Conservation (phyloP, 805 yeast species). For the Candida peoriensis region DNA sequence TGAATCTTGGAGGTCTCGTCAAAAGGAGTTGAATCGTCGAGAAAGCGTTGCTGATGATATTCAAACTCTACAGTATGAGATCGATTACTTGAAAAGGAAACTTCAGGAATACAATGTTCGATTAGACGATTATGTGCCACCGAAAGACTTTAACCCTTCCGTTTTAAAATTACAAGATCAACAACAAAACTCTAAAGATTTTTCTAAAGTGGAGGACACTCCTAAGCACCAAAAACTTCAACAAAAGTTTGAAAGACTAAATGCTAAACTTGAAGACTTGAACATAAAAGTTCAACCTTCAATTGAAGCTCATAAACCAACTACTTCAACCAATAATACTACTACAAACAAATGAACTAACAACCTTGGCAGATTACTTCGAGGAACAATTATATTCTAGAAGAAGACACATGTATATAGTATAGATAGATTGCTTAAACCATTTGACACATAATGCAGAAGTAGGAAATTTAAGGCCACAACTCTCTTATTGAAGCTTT, state of each 20-base stretch:
- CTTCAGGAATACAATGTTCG: conserved; percentile 36
- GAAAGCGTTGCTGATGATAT: conserved; percentile 73
- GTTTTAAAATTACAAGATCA: conserved; percentile 39
- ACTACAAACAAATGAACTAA: too few relatives aligned
- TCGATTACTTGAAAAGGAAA: conserved; percentile 49
- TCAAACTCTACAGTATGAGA: conserved; percentile 61
- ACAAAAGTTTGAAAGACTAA: conserved; percentile 3
- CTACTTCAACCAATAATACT: too few relatives aligned
- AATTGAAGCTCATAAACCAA: conserved; percentile 1
- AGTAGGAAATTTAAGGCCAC: too few relatives aligned
- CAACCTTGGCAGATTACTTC: too few relatives aligned
- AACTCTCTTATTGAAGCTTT: too few relatives aligned
- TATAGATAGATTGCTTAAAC: too few relatives aligned
- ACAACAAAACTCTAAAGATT: too few relatives aligned
- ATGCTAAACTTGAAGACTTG: conserved; percentile 7
- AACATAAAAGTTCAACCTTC: conserved; percentile 3
- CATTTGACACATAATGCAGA: too few relatives aligned
- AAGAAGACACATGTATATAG: too few relatives aligned
- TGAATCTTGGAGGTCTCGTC: conserved; percentile 64
- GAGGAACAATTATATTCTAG: too few relatives aligned
- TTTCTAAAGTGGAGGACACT: conserved; percentile 21
- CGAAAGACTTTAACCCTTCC: conserved; percentile 40
- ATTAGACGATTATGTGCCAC: conserved; percentile 46
- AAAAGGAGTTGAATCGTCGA: conserved; percentile 55
- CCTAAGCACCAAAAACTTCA: conserved; percentile 11